A percentile compares a stretch with the other conserved stretches of the same genome.
Conservation (phyloP, 768 basidiomycete species). For the Suillus paluster region DNA sequence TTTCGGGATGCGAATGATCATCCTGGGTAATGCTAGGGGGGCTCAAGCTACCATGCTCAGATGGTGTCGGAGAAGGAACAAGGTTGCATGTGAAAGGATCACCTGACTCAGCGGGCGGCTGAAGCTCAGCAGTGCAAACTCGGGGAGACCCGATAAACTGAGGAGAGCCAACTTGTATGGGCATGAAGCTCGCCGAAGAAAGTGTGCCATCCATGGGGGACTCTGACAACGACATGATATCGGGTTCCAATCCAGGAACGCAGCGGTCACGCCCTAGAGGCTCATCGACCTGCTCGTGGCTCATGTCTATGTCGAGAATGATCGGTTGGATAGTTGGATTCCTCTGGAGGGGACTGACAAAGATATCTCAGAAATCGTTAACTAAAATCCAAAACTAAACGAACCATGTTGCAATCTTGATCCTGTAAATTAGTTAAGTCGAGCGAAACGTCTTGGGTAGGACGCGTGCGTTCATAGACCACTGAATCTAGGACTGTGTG, state of each 20-base stretch:
- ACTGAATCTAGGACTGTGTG: background rate
- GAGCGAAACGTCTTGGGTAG: background rate
- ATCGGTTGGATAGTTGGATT: background rate
- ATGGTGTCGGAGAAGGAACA: constrained; percentile 29
- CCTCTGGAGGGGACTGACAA: background rate
- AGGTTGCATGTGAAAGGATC: background rate
- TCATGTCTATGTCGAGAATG: background rate
- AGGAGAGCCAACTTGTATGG: background rate
- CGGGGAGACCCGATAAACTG: background rate
- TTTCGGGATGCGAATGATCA: background rate
- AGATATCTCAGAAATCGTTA: background rate
- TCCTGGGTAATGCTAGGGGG: background rate
- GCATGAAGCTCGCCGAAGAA: background rate
- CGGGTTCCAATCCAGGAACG: background rate
- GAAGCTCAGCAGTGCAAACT: background rate
- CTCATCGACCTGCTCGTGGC: background rate
- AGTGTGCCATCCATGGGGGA: background rate
- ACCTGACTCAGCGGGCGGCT: background rate
- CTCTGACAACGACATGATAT: background rate
- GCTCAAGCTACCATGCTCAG: constrained; percentile 28
- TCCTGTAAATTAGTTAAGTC: background rate
- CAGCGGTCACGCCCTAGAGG: background rate
- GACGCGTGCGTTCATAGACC: background rate
- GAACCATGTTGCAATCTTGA: background rate
- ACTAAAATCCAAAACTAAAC: background rate